phyloP scores from a whole-genome alignment of 1,139 yeast species.

The Lodderomyces theae region DNA sequence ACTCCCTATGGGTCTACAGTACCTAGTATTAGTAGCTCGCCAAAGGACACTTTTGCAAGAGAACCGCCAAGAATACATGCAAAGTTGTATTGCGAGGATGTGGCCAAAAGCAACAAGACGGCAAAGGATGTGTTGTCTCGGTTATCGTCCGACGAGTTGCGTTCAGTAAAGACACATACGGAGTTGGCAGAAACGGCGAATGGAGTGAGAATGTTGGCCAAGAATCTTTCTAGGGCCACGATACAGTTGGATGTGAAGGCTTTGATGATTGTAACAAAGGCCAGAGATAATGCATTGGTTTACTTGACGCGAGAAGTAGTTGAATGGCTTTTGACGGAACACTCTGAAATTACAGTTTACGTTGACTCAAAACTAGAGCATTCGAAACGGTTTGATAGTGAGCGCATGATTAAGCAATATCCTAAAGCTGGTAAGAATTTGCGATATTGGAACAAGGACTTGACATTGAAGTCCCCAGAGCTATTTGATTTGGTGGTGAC shows the following conservation, averaged over 20 bases:
- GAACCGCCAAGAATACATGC: slow-evolving; percentile 36
- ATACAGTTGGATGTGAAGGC: slow-evolving; percentile 68
- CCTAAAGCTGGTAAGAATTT: slow-evolving; percentile 46
- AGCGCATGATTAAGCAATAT: slow-evolving; percentile 32
- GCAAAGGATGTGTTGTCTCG: slow-evolving; percentile 33
- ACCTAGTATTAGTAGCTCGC: slow-evolving; percentile 12
- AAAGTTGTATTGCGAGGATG: slow-evolving; percentile 31
- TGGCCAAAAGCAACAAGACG: slow-evolving; percentile 12
- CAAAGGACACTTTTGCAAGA: slow-evolving; percentile 14
- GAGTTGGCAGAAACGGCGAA: slow-evolving; percentile 82
- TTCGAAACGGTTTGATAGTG: slow-evolving; percentile 62
- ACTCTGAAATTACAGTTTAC: slow-evolving; percentile 55
- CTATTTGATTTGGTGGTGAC: slow-evolving; percentile 75
- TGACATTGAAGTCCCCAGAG: slow-evolving; percentile 56
- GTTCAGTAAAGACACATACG: slow-evolving; percentile 61
- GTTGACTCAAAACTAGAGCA: slow-evolving; percentile 64
- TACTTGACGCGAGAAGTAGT: slow-evolving; percentile 74
- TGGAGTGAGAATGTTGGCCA: slow-evolving; percentile 77
- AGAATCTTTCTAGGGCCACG: slow-evolving; percentile 70
- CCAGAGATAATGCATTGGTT: slow-evolving; percentile 74
- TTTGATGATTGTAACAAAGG: slow-evolving; percentile 80
- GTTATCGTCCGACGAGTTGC: slow-evolving; percentile 37
- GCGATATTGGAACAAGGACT: slow-evolving; percentile 65
- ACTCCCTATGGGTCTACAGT: slow-evolving; percentile 3
- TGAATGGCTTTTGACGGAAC: slow-evolving; percentile 61